A percentile compares a stretch with the other conserved stretches of the same genome.
Conservation (phyloP, 2,329 filamentous ascomycete species). For the Fusarium decemcellulare region DNA sequence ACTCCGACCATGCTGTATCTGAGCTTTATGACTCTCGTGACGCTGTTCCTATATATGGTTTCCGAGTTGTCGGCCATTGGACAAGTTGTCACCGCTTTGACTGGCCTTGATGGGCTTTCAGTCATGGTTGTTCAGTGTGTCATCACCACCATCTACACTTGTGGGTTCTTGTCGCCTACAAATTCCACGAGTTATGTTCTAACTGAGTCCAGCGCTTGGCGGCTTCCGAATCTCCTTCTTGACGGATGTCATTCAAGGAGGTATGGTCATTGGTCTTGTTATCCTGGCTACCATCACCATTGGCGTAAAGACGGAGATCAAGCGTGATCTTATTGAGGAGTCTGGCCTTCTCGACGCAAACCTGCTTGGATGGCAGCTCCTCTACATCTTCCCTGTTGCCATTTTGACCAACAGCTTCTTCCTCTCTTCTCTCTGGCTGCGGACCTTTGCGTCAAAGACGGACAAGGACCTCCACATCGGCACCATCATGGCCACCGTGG, state of each 20-base stretch:
- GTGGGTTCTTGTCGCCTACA: conserved; percentile 57
- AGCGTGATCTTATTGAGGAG: conserved; percentile 75
- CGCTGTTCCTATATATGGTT: conserved; percentile 90
- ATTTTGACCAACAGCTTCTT: conserved; percentile 91
- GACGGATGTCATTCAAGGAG: conserved; percentile 86
- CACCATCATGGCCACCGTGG: conserved; percentile 75
- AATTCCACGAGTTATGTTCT: not conserved
- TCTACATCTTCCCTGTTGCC: conserved; percentile 87
- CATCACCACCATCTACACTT: conserved; percentile 88
- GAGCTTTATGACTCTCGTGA: conserved; percentile 83
- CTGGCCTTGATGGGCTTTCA: conserved; percentile 80
- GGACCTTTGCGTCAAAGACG: conserved; percentile 84
- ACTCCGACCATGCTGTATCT: conserved; percentile 78
- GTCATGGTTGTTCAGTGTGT: conserved; percentile 83
- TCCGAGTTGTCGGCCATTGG: conserved; percentile 86
- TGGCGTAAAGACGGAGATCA: conserved; percentile 80
- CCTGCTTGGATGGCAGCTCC: conserved; percentile 85
- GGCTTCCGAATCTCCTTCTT: conserved; percentile 89
- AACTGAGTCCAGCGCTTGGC: conserved; percentile 73
- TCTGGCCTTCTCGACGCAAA: conserved; percentile 79
- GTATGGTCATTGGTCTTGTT: conserved; percentile 82
- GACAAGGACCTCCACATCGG: conserved; percentile 85
- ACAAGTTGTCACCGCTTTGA: conserved; percentile 82
- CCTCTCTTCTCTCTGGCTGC: conserved; percentile 86
- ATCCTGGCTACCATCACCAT: conserved; percentile 84